Percentiles rank a stretch among this genome's conserved stretches.
Conservation (phyloP, 352 stramenopile species). For the Pythium pyrilobum region DNA sequence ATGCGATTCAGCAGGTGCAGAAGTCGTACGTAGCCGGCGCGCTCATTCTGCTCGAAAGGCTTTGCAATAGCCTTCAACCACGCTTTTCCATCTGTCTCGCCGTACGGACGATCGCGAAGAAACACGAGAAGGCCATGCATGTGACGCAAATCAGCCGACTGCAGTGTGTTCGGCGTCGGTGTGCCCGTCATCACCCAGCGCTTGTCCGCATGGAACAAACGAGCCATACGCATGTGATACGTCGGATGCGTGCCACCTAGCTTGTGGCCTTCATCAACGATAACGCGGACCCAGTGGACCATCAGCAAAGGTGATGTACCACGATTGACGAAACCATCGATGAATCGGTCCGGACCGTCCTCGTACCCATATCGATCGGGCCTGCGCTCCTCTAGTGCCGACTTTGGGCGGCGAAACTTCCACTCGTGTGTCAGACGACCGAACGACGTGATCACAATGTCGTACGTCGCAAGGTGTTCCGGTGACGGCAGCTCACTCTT, state of each 20-base stretch:
- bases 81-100: slow-evolving; percentile 55
- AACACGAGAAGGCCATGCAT: slow-evolving; percentile 91
- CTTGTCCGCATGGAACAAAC: slow-evolving; percentile 73
- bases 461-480: slow-evolving; percentile 43
- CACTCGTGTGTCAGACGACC: slow-evolving; percentile 54
- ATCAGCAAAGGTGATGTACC: slow-evolving; percentile 51
- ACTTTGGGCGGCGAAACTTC: slow-evolving; percentile 53
- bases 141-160: slow-evolving; percentile 82
- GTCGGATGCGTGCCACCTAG: slow-evolving; percentile 64
- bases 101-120: slow-evolving; percentile 86
- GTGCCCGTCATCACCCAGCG: slow-evolving; percentile 98
- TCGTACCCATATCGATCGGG: slow-evolving; percentile 73
- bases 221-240: slow-evolving; percentile 79
- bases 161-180: slow-evolving; percentile 87
- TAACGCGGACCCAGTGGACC: slow-evolving; percentile 84
- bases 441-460: slow-evolving; percentile 77
- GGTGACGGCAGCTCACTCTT: slow-evolving; percentile 36
- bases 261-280: slow-evolving; percentile 96
- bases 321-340: slow-evolving; percentile 49
- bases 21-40: slow-evolving; percentile 64
- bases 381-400: slow-evolving; percentile 50
- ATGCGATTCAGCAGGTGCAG: slow-evolving; percentile 82
- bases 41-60: slow-evolving; percentile 62
- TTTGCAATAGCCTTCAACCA: slow-evolving; percentile 74
- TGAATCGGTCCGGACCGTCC: slow-evolving; percentile 34